These are phyloP conservation scores for Carallia brachiata DNA, from an alignment of 345 rosid species.

Conservation along the genomic window DNA sequence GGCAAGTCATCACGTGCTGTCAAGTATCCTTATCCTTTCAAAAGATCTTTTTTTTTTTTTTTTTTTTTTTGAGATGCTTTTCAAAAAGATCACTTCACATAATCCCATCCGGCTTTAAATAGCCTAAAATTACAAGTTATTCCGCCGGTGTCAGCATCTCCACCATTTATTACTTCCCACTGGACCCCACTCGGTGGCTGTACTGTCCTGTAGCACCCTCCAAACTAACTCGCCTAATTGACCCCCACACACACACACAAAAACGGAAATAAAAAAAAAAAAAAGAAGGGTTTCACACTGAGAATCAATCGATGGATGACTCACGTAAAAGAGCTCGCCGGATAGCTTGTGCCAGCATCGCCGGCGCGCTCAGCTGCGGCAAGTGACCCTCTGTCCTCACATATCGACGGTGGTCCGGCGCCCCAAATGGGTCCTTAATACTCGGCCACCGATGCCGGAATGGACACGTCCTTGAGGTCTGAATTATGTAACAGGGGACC, in stretches of 20 bases:
- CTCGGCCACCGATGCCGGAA: conserved; percentile 69
- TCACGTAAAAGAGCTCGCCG: conserved; percentile 65
- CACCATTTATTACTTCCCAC: background rate
- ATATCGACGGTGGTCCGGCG: conserved; percentile 62
- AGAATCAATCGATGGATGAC: too few species aligned
- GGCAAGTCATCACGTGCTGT: conserved; percentile 22
- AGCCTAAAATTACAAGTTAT: conserved; percentile 36
- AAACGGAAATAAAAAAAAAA: too few species aligned
- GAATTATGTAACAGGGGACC: conserved; percentile 64
- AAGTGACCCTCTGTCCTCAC: conserved; percentile 76
- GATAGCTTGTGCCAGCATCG: conserved; percentile 52
- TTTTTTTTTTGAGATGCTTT: too few species aligned
- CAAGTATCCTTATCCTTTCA: conserved; percentile 39
- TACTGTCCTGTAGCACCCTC: background rate
- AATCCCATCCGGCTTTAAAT: conserved; percentile 1
- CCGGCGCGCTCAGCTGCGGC: conserved; percentile 82
- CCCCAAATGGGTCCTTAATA: conserved; percentile 58
- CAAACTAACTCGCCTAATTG: background rate
- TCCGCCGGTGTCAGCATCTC: conserved; percentile 29
- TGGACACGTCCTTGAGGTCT: conserved; percentile 63
- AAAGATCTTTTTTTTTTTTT: conserved; percentile 2
- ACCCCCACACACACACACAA: background rate
- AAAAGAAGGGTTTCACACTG: too few species aligned
- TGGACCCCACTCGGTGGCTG: conserved; percentile 9
- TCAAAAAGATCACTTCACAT: background rate